Evolutionary conservation across 2,329 filamentous ascomycete species (phyloP), one percentile per base, ranked within the genome.

Genomic region (Colletotrichum melonis): DNA sequence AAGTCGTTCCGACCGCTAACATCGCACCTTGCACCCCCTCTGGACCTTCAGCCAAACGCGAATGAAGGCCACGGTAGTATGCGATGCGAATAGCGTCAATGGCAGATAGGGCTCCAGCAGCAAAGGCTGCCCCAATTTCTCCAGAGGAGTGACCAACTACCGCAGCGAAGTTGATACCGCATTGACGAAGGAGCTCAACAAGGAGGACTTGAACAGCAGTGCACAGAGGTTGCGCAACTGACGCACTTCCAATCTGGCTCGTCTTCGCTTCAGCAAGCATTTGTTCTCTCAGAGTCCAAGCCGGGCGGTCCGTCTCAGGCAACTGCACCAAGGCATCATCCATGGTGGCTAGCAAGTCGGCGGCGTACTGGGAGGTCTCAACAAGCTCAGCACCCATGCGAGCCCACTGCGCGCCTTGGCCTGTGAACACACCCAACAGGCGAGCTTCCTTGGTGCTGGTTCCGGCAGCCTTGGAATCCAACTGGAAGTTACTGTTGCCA

Each of bases 61-160:
- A 30, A 74, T 75, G 58, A 74, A 69, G 67, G 4, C 69, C 72
- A 16, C 72, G 72, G 28, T 72, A 63, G 73, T 77, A 79, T 56
- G 75, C 76, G 9, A 80, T 76, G 0, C 71, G 52, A 11, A 81
- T 77, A 4, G 80, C 80, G 26, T 79, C 76, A 2, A 52, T 63
- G 4, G 42, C 14, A 16, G 65, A 67, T 2, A 90, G 66, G 22
- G 82, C 78, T 0, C 86, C 87, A 0, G 86, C 83, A 0, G 87
- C 86, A 74, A 88, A 89, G 0, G 85, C 87, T 0, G 86, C 86
- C 0, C 78, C 86, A 19, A 88, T 88, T 74, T 89, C 87, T 2
- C 87, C 87, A 0, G 84, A 86, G 0, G 86, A 88, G 75, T 88
- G 87, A 2, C 87, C 87, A 3, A 87, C 80, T 0, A 86, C 84